Base-by-base conservation (phyloP, 805 yeast species). In the Metschnikowia similis region DNA sequence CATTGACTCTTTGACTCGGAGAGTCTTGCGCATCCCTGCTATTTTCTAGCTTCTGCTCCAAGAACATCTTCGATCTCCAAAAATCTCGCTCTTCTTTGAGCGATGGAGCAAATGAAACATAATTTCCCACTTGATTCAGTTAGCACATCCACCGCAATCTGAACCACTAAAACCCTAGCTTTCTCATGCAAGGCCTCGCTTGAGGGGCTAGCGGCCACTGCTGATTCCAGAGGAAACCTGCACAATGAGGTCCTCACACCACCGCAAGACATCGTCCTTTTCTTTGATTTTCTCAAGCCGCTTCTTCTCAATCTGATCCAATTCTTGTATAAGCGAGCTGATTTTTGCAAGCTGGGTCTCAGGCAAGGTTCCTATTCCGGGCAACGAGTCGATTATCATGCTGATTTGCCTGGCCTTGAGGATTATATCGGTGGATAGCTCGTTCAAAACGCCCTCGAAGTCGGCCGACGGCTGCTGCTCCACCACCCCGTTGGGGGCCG, bases 291-390 rank as follows among this genome's bases (percentile, higher is more conserved):
- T 84, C 30, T 69, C 70, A 11, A 77, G 67, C 53, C 88, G 80
- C 48, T 80, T 77, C 21, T 66, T 62, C 58, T 90, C 94, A 1
- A 83, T 81, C 10, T 72, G 69, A 10, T 76, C 74, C 48, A 91
- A 68, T 56, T 87, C 88, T 41, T 65, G 63, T 44, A 87, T 85
- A 42, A 94, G 70, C 11, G 71, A 73, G 45, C 77, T 79, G 14
- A 92, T 87, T 51, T 77, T 76, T 28, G 70, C 67, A 63, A 90
- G 64, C 66, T 91, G 98, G 48, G 81, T 84, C 41, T 76, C 80
- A 26, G 87, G 86, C 1, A 91, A 81, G 1, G 86, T 91, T 8
- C 95, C 97, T 2, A 89, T 88, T 10, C 97, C 98, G 0, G 99
- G 99, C 39, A 92, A 71, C 2, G 96, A 82, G 62, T 88, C 95